Evolutionary conservation across 305 asterid genomes (phyloP).

Genomic region (Ajuga reptans): DNA sequence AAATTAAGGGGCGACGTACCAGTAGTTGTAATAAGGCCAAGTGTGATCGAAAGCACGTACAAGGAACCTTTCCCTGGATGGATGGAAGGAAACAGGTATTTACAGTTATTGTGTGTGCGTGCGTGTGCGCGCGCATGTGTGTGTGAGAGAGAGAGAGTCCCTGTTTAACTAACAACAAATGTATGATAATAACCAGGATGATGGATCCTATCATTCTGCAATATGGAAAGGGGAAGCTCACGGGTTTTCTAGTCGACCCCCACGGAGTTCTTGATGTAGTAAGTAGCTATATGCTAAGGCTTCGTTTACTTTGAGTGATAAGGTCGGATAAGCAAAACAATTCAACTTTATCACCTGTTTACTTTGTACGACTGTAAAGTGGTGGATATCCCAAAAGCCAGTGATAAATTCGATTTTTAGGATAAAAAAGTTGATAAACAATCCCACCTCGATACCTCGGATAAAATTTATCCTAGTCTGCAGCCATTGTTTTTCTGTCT

Average conservation of each 20-base stretch:
- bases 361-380: too few relatives aligned
- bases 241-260: constrained; percentile 87
- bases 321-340: too few relatives aligned
- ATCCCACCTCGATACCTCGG: too few relatives aligned
- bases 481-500: too few relatives aligned
- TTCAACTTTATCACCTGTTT: too few relatives aligned
- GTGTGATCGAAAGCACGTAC: constrained; percentile 98
- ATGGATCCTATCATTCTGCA: constrained; percentile 93
- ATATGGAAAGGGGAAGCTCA: constrained; percentile 87
- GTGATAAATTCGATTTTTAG: too few relatives aligned
- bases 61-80: constrained; percentile 96
- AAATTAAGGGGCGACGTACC: constrained; percentile 67
- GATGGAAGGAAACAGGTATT: constrained; percentile 95
- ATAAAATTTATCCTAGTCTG: too few relatives aligned
- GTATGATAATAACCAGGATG: constrained; percentile 49
- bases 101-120: not conserved
- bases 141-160: too few relatives aligned
- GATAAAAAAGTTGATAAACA: too few relatives aligned
- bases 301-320: too few relatives aligned
- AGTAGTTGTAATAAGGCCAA: constrained; percentile 80
- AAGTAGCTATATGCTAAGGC: constrained; percentile 25
- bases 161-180: not conserved
- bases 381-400: too few relatives aligned
- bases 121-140: too few relatives aligned
- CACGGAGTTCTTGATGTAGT: constrained; percentile 92